These are phyloP conservation scores for Aspergillus sp. DNA, from an alignment of 2,329 filamentous ascomycete species.

Conservation along the genomic window DNA sequence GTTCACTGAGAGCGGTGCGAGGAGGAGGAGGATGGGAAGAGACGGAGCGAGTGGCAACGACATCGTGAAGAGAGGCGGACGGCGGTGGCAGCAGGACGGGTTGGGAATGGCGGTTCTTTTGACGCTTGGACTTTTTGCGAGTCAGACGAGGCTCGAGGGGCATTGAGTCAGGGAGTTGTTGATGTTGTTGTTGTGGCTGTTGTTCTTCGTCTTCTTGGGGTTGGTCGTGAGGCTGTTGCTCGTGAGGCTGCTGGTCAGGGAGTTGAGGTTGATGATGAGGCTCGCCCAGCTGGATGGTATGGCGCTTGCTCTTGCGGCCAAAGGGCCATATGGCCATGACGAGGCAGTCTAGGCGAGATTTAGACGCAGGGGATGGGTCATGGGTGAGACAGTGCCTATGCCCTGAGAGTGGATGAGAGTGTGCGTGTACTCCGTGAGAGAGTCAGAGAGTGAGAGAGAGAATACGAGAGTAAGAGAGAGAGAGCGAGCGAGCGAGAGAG, in stretches of 20 bases:
- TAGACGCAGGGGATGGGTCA: too few species aligned
- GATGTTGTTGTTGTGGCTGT: too few species aligned
- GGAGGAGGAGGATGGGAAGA: slow-evolving; percentile 12
- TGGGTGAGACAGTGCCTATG: too few species aligned
- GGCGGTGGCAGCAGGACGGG: slow-evolving; percentile 7
- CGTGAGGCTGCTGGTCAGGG: slow-evolving; percentile 17
- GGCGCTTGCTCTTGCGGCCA: slow-evolving; percentile 62
- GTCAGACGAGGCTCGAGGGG: slow-evolving; percentile 20
- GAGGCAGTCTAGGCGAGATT: slow-evolving; percentile 1
- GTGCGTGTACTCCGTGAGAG: background rate
- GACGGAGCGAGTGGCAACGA: slow-evolving; percentile 7
- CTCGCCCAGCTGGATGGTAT: slow-evolving; percentile 49
- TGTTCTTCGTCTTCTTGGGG: too few species aligned
- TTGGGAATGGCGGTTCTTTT: slow-evolving; percentile 22
- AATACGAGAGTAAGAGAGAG: background rate
- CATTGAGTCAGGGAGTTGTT: background rate
- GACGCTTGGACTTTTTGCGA: slow-evolving; percentile 27
- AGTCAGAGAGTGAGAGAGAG: background rate
- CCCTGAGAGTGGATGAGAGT: background rate
- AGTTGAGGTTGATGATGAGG: slow-evolving; percentile 29
- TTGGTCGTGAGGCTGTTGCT: slow-evolving; percentile 6
- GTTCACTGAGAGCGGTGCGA: slow-evolving; percentile 16
- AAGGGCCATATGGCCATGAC: slow-evolving; percentile 79
- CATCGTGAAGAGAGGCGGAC: slow-evolving; percentile 4
- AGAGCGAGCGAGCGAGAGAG: background rate